Conservation (phyloP, 768 basidiomycete genomes). For the Boletus tylopilopsis region DNA sequence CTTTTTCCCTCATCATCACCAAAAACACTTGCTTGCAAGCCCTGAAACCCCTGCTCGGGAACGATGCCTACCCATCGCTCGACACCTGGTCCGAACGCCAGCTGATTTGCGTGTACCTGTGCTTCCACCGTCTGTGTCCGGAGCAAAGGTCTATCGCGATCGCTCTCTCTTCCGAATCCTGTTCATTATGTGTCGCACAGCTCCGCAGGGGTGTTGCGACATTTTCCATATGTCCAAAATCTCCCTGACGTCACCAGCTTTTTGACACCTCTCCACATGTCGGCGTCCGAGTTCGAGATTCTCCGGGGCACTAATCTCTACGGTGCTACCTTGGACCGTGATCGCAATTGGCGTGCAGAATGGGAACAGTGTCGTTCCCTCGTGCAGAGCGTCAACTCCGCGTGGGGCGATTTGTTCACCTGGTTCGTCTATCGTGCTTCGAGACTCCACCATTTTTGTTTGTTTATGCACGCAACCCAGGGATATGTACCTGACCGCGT, state of each 20-base stretch:
- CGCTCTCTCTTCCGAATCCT: not conserved
- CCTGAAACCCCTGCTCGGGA: slow-evolving; percentile 38
- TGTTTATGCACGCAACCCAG: slow-evolving; percentile 37
- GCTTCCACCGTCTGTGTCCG: slow-evolving; percentile 55
- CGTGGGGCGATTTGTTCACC: slow-evolving; percentile 52
- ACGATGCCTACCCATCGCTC: slow-evolving; percentile 16
- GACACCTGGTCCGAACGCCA: slow-evolving; percentile 60
- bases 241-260: slow-evolving; percentile 59
- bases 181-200: slow-evolving; percentile 9
- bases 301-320: slow-evolving; percentile 80
- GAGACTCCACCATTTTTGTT: slow-evolving; percentile 21
- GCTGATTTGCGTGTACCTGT: slow-evolving; percentile 63
- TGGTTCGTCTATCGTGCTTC: slow-evolving; percentile 50
- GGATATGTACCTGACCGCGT: slow-evolving; percentile 65
- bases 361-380: slow-evolving; percentile 52
- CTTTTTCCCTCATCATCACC: slow-evolving; percentile 63
- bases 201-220: slow-evolving; percentile 22
- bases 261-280: slow-evolving; percentile 74
- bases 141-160: slow-evolving; percentile 30
- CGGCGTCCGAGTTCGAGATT: slow-evolving; percentile 52
- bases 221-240: slow-evolving; percentile 62
- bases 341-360: slow-evolving; percentile 57
- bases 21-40: slow-evolving; percentile 43
- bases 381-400: slow-evolving; percentile 32
- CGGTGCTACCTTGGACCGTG: slow-evolving; percentile 69